Evolutionary conservation across 2,329 filamentous ascomycete species (phyloP).

Genomic region (Cladophialophora carrionii): DNA sequence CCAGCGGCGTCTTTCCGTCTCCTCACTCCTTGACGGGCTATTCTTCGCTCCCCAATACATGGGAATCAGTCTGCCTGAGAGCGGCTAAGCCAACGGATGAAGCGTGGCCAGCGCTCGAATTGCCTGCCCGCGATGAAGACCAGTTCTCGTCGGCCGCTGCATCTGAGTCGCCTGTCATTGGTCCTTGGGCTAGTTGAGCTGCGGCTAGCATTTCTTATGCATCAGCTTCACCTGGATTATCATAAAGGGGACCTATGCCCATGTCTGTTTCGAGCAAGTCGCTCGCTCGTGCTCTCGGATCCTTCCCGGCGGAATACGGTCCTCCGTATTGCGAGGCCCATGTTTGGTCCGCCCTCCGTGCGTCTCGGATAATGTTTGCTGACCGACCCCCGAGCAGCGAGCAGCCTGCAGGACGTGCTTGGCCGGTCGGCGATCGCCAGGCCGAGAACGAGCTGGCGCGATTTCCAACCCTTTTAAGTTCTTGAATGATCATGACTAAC

Average conservation of each 20-base stretch:
- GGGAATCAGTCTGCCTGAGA: neutral
- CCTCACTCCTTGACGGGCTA: neutral
- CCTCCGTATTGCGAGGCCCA: neutral
- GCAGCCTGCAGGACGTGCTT: slow-evolving; percentile 8
- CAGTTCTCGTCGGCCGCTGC: neutral
- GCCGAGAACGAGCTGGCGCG: slow-evolving; percentile 1
- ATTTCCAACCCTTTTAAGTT: neutral
- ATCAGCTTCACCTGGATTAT: slow-evolving; percentile 8
- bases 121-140: neutral
- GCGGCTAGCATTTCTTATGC: slow-evolving; percentile 5
- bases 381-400: slow-evolving; percentile 12
- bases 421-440: neutral
- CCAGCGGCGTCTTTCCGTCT: slow-evolving; percentile 2
- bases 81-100: slow-evolving; percentile 6
- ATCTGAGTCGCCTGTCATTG: neutral
- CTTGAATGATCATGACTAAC: slow-evolving; percentile 25
- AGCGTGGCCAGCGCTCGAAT: neutral
- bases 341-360: slow-evolving; percentile 15
- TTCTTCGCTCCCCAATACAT: neutral
- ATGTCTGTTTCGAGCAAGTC: neutral
- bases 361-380: slow-evolving; percentile 22
- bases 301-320: slow-evolving; percentile 6
- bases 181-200: neutral
- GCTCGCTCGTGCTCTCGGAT: neutral
- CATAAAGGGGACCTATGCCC: neutral